phyloP scores from a whole-genome alignment of 257 asterid species.

The Echites panduratus region DNA sequence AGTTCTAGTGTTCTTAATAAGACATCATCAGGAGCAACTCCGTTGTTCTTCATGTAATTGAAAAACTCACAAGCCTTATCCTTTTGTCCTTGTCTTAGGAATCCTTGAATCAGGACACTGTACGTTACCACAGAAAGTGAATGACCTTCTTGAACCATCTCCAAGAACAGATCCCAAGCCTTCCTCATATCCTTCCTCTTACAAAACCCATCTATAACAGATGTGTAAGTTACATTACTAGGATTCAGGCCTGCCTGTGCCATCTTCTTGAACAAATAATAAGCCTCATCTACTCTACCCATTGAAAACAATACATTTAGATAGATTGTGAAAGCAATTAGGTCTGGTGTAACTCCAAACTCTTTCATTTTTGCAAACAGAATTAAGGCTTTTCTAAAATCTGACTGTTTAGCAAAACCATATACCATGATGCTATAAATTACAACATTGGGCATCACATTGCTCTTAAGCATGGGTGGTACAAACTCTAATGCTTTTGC shows the following conservation, averaged over 20 bases:
- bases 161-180: conserved; percentile 37
- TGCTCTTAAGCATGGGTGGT: conserved; percentile 46
- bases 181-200: conserved; percentile 29
- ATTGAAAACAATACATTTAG: conserved; percentile 28
- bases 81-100: conserved; percentile 25
- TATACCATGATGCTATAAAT: conserved; percentile 41
- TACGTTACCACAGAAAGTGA: conserved; percentile 54
- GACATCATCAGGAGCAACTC: conserved; percentile 25
- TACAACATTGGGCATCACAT: conserved; percentile 42
- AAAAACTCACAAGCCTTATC: conserved; percentile 34
- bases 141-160: conserved; percentile 34
- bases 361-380: conserved; percentile 41
- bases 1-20: neutral
- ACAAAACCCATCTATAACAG: conserved; percentile 49
- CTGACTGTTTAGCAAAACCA: conserved; percentile 46
- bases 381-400: conserved; percentile 33
- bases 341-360: conserved; percentile 43
- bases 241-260: conserved; percentile 28
- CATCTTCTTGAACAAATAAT: conserved; percentile 35
- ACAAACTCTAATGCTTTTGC: conserved; percentile 48
- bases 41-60: conserved; percentile 27
- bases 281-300: conserved; percentile 40
- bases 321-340: conserved; percentile 36
- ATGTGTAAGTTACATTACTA: conserved; percentile 39
- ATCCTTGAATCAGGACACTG: conserved; percentile 39